A percentile compares a stretch with the other conserved stretches of the same genome.
These are phyloP conservation scores for Pestalotiopsis sp. DNA, from an alignment of 2,329 filamentous ascomycete species.

Conservation along the genomic window DNA sequence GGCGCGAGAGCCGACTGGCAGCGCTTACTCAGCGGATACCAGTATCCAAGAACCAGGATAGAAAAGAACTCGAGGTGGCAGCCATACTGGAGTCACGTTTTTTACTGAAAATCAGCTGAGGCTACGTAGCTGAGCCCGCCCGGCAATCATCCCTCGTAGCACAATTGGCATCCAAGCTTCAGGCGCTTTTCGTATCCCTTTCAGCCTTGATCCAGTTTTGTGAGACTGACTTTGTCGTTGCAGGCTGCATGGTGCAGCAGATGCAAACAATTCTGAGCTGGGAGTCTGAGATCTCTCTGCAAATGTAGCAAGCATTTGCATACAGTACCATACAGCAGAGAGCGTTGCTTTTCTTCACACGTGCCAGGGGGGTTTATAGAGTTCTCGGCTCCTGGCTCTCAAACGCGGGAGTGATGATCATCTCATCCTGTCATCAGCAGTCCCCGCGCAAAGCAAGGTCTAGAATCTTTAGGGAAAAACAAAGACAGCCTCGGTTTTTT, in stretches of 20 bases:
- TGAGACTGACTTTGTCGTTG: background rate
- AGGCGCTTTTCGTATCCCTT: background rate
- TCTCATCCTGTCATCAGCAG: slow-evolving; percentile 2
- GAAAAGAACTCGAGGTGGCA: background rate
- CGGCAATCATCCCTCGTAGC: background rate
- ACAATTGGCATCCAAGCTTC: background rate
- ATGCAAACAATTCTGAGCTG: background rate
- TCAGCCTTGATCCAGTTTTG: background rate
- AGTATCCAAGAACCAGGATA: background rate
- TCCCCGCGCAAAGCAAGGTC: background rate
- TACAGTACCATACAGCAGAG: slow-evolving; percentile 1
- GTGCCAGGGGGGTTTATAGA: background rate
- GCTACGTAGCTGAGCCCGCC: background rate
- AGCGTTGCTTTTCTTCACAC: background rate
- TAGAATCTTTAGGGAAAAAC: background rate
- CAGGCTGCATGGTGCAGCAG: background rate
- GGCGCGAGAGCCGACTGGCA: background rate
- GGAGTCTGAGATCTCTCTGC: background rate
- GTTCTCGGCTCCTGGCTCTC: background rate
- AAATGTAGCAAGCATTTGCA: background rate
- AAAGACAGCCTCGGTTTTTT: background rate
- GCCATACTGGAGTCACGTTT: background rate
- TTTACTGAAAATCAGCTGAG: background rate
- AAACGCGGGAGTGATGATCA: slow-evolving; percentile 4
- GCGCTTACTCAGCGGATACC: background rate